Base-by-base conservation (phyloP, 1,139 yeast genomes). In the Sporopachydermia cereana region DNA sequence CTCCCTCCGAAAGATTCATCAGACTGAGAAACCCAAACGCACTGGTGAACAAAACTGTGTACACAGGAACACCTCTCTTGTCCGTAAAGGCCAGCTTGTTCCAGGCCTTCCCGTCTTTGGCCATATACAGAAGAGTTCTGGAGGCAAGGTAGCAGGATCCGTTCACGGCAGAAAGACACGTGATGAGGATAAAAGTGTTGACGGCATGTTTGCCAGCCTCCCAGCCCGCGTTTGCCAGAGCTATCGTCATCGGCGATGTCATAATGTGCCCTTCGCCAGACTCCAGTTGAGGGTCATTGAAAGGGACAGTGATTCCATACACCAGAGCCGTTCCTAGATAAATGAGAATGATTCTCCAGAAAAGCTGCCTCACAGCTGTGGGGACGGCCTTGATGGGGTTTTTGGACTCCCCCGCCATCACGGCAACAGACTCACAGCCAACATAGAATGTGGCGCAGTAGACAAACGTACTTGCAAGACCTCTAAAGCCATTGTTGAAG, bases 381-480 rank as follows among this genome's bases (percentile, higher is more conserved):
- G 82, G 82, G 20, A 77, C 67, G 17, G 81, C 78, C 47, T 61
- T 68, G 27, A 71, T 59, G 14, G 81, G 81, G 49, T 75, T 73
- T 53, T 68, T 67, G 0, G 79, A 64, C 53, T 77, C 83, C 18
- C 76, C 69, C 0, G 80, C 79, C 41, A 77, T 67, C 24, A 76
- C 61, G 3, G 80, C 77, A 22, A 76, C 69, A 22, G 77, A 71
- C 55, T 77, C 83, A 17, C 76, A 71, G 43, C 83, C 82, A 2
- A 76, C 64, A 50, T 74, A 74, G 48, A 74, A 76, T 2, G 76
- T 78, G 57, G 77, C 76, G 44, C 85, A 80, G 61, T 76, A 80
- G 7, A 81, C 84, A 56, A 83, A 79, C 2, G 84, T 79, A 46
- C 67, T 71, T 14, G 82, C 88, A 42, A 82, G 77, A 44, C 88